Conservation (phyloP, 495 filamentous ascomycete genomes). For the Neurospora sp. region DNA sequence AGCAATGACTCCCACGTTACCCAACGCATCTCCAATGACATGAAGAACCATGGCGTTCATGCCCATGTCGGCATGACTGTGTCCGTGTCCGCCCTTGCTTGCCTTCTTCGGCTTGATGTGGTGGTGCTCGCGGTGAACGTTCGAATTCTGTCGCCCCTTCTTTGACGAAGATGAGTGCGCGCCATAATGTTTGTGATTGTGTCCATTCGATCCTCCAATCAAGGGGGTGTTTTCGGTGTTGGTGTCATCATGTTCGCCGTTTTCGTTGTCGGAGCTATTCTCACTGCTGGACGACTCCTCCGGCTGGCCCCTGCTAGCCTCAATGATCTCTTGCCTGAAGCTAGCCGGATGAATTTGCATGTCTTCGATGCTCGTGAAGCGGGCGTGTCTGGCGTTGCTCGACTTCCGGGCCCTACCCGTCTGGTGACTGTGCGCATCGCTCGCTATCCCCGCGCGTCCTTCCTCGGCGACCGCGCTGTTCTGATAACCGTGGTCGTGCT, state of each 20-base stretch:
- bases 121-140: conserved; percentile 56
- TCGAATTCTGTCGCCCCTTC: conserved; percentile 28
- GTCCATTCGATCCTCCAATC: conserved; percentile 12
- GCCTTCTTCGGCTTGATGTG: conserved; percentile 67
- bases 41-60: conserved; percentile 97
- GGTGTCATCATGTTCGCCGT: conserved; percentile 38
- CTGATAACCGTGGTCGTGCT: conserved; percentile 26
- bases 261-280: conserved; percentile 44
- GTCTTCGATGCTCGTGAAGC: conserved; percentile 52
- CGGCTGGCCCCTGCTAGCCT: conserved; percentile 43
- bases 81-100: conserved; percentile 51
- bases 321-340: conserved; percentile 85
- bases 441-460: conserved; percentile 12
- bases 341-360: conserved; percentile 82
- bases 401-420: conserved; percentile 30
- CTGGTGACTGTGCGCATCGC: conserved; percentile 4
- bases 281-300: conserved; percentile 41
- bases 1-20: conserved; percentile 93
- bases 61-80: conserved; percentile 81
- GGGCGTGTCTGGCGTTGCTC: conserved; percentile 39
- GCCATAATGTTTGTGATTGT: conserved; percentile 12
- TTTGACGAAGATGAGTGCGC: conserved; percentile 14
- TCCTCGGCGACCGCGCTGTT: conserved; percentile 19
- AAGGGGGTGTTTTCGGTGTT: conserved; percentile 39
- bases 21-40: conserved; percentile 90